phyloP scores from a whole-genome alignment of 345 rosid species.

The Citrus inodora region DNA sequence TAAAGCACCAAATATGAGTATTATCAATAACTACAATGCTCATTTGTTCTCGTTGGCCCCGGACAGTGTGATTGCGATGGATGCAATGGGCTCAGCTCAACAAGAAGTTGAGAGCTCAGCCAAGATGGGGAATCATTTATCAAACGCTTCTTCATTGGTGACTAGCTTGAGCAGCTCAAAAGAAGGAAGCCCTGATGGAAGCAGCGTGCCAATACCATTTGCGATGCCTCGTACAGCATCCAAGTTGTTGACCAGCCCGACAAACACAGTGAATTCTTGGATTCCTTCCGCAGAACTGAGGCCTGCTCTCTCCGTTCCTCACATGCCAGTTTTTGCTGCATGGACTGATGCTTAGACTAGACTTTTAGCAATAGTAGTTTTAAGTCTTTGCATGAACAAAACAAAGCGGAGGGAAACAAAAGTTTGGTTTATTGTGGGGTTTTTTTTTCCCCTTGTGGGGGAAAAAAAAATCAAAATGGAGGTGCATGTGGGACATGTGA shows the following conservation, averaged over 20 bases:
- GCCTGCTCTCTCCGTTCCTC: constrained; percentile 52
- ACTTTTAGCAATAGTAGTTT: constrained; percentile 2
- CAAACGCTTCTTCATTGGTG: constrained; percentile 48
- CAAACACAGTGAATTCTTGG: constrained; percentile 49
- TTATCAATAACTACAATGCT: constrained; percentile 20
- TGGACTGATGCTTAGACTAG: constrained; percentile 69
- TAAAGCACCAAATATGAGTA: constrained; percentile 13
- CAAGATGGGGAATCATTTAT: constrained; percentile 39
- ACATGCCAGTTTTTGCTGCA: constrained; percentile 74
- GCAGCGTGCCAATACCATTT: constrained; percentile 40
- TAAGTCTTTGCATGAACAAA: constrained; percentile 20
- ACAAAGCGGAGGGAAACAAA: constrained; percentile 4
- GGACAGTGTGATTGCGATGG: constrained; percentile 26
- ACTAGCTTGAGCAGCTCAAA: constrained; percentile 57
- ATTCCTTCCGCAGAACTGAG: constrained; percentile 50
- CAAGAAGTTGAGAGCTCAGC: constrained; percentile 28
- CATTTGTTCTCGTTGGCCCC: constrained; percentile 30
- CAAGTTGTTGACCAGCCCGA: constrained; percentile 40
- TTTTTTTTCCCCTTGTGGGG: constrained; percentile 5
- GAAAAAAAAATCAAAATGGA: not conserved
- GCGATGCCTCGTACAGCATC: constrained; percentile 47
- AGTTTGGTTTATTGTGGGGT: constrained; percentile 8
- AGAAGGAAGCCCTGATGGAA: constrained; percentile 59
- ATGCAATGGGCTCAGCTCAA: constrained; percentile 17
- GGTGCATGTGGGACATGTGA: constrained; percentile 22